phyloP scores from a whole-genome alignment of 75 land plant genomes.

The Selaginella moellendorffii region DNA sequence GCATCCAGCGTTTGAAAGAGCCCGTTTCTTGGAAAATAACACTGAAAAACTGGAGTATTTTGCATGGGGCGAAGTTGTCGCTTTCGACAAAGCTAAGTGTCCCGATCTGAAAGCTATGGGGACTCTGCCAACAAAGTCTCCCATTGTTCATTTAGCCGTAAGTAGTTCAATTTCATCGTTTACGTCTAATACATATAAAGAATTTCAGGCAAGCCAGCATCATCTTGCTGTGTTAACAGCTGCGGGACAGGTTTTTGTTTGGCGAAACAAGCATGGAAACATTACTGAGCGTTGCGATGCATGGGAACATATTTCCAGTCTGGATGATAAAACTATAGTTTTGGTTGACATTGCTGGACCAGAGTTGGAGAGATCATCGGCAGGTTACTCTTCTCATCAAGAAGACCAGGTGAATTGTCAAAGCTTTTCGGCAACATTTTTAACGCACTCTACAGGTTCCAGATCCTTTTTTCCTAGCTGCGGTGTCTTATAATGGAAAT shows the following conservation, averaged over 20 bases:
- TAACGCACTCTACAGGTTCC: constrained; percentile 33
- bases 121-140: constrained; percentile 26
- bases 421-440: background rate
- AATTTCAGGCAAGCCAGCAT: constrained; percentile 29
- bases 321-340: constrained; percentile 17
- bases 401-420: constrained; percentile 26
- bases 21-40: constrained; percentile 24
- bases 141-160: constrained; percentile 32
- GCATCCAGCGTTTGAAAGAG: constrained; percentile 10
- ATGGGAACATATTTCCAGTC: constrained; percentile 27
- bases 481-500: constrained; percentile 22
- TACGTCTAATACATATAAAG: background rate
- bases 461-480: constrained; percentile 32
- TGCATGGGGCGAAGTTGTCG: constrained; percentile 28
- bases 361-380: constrained; percentile 25
- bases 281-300: constrained; percentile 25
- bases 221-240: constrained; percentile 34
- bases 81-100: constrained; percentile 24
- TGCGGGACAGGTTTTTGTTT: constrained; percentile 34
- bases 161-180: background rate
- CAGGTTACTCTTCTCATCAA: constrained; percentile 27
- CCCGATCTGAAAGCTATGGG: constrained; percentile 23
- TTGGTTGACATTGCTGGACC: constrained; percentile 34
- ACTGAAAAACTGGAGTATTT: constrained; percentile 24
- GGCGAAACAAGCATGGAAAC: constrained; percentile 32